Base-by-base conservation (phyloP, 306 rosid species). In the Trifolium repens region DNA sequence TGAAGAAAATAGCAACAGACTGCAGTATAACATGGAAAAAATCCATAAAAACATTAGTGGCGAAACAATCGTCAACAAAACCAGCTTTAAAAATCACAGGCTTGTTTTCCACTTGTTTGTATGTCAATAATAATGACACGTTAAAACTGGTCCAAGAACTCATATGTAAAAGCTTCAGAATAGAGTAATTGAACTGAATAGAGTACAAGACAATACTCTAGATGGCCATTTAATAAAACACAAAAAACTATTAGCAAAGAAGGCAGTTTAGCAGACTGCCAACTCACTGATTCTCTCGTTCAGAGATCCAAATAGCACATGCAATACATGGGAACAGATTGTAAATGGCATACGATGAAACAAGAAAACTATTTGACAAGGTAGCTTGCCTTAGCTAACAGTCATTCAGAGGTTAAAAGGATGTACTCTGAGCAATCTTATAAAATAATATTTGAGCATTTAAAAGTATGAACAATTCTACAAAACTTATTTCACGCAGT, bases 1-100 rank as follows among this genome's bases (percentile, higher is more conserved):
- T 94, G 86, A 94, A 94, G 87, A 86, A 94, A 74, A 94, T 92
- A 40, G 98, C 99, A 83, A 94, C 99, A 12, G 97, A 92, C 99
- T 94, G 96, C 90, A 90, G 12, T 19, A 77, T 55, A 83, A 77
- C 57, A 42, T 68, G 34, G 37, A 68, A 67, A 67, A 68, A 68
- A 26, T 15, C 14, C 10, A n/a, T 15, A 62, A 63, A 49, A 24
- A 52, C 9, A 50, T 40, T 57, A 10, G 53, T 39, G 13, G 13
- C 22, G 17, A 67, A 69, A 44, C 6, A 57, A 32, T 47, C 17
- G 40, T 39, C 44, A 37, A 63, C 13, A 63, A 64, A 63, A 57
- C 24, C 43, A 69, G 58, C 65, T 26, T 69, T 17, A 76, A 26
- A 67, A 73, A 14, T 8, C 35, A 4, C 44, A 49, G 26, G 8